phyloP scores from a whole-genome alignment of 2,329 filamentous ascomycete genomes.

The Chalaropsis thielavioides region DNA sequence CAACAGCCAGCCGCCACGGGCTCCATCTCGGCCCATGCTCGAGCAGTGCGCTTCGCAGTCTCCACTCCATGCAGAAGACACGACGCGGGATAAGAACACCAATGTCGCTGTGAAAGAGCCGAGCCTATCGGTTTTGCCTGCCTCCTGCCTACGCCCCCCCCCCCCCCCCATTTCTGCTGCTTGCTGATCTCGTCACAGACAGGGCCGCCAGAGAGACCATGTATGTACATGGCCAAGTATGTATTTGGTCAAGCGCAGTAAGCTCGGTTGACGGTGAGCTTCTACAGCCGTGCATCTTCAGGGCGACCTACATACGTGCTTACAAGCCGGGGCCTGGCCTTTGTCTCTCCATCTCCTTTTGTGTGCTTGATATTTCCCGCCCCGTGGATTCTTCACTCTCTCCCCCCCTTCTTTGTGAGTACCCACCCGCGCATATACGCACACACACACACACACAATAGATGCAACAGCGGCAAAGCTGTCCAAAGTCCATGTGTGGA shows the following conservation, averaged over 20 bases:
- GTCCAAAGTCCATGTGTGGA: not conserved
- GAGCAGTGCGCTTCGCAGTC: not conserved
- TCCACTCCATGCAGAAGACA: constrained; percentile 1
- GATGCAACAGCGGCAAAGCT: not conserved
- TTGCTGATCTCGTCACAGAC: not conserved
- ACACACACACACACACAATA: not conserved
- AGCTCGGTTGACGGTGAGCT: not conserved
- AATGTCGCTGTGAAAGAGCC: not conserved
- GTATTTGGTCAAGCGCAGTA: not conserved
- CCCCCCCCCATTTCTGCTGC: not conserved
- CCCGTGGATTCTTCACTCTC: not conserved
- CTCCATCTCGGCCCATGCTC: not conserved
- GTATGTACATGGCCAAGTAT: not conserved
- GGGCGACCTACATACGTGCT: not conserved
- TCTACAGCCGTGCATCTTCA: not conserved
- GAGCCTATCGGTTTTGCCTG: not conserved
- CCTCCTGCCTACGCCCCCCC: not conserved
- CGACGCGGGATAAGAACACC: not conserved
- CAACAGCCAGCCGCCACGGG: constrained; percentile 4
- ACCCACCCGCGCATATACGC: not conserved
- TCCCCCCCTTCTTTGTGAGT: not conserved
- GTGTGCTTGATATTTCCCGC: not conserved
- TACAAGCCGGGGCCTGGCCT: not conserved
- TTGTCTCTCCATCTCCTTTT: not conserved
- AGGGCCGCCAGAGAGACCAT: not conserved